Base-by-base conservation (phyloP, 495 filamentous ascomycete species). In the Friedmanniomyces endolithicus region DNA sequence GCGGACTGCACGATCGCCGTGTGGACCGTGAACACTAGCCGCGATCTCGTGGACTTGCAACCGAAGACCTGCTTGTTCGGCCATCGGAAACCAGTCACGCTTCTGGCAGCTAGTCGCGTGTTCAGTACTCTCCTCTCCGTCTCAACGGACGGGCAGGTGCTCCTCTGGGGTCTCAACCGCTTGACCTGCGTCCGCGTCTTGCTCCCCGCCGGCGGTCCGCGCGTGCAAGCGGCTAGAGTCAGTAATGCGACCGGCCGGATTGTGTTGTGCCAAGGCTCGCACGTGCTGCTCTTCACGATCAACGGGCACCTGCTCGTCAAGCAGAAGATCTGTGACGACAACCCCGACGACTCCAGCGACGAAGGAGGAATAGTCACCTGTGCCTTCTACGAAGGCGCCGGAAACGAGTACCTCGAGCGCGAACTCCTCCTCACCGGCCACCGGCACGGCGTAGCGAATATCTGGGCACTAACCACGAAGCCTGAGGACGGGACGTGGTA, bases 111-210 rank as follows among this genome's bases (percentile, higher is more conserved):
- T 8, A 92, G 87, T 7, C 80, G 87, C 49, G 85, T 86, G 0
- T 96, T 95, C 65, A 89, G 86, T 64, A 81, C 87, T 0, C 74
- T 97, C 29, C 76, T 95, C 0, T 88, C 88, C 0, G 85, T 84
- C 7, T 88, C 84, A 0, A 74, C 70, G 4, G 90, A 95, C 64
- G 88, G 88, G 1, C 79, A 84, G 43, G 82, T 90, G 34, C 77
- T 94, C 52, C 74, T 97, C 14, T 97, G 94, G 92, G 90, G 96
- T 67, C 72, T 97, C 17, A 97, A 97, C 67, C 82, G 87, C 11
- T 78, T 86, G 35, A 82, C 84, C 34, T 94, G 95, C 63, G 79
- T 97, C 17, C 81, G 90, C 20, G 80, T 84, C 62, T 73, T 97
- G 25, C 76, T 82, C 16, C 60, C 66, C 3, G 69, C 73, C 27